Evolutionary conservation across 352 stramenopile genomes (phyloP).

Genomic region (Aphanomyces euteiches): DNA sequence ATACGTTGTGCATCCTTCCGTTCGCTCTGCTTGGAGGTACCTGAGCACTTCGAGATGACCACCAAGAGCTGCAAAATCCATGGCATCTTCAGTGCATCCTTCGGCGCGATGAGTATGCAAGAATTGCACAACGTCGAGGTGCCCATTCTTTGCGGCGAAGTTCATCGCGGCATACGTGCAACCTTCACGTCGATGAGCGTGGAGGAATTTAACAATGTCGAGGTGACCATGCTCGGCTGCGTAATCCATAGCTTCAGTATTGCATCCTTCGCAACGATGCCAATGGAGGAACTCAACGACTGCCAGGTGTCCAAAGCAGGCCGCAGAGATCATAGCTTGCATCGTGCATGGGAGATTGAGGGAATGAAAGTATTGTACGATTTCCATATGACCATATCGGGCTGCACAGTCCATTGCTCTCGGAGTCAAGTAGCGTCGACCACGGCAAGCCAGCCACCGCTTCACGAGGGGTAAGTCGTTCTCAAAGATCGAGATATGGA

Average conservation of each 20-base stretch:
- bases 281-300: conserved; percentile 34
- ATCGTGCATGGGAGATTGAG: conserved; percentile 2
- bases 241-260: conserved; percentile 39
- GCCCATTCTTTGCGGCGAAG: conserved; percentile 43
- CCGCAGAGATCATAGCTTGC: conserved; percentile 35
- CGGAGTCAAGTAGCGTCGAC: conserved; percentile 16
- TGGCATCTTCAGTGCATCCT: conserved; percentile 32
- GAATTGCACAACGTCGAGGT: conserved; percentile 35
- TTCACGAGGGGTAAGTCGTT: conserved; percentile 15
- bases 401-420: conserved; percentile 22
- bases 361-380: conserved; percentile 19
- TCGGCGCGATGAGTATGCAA: conserved; percentile 33
- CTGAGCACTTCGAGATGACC: conserved; percentile 24
- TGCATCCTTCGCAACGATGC: conserved; percentile 35
- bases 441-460: conserved; percentile 27
- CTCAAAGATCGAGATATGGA: conserved; percentile 29
- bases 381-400: conserved; percentile 12
- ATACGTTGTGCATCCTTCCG: conserved; percentile 28
- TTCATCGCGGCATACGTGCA: conserved; percentile 39
- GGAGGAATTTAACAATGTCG: conserved; percentile 42
- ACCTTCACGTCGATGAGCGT: conserved; percentile 34
- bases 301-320: conserved; percentile 25
- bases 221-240: conserved; percentile 43
- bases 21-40: conserved; percentile 22
- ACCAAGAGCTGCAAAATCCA: conserved; percentile 33